Percentiles rank a stretch among this genome's conserved stretches.
These are phyloP conservation scores for Pulveroboletus ravenelii DNA, from an alignment of 768 basidiomycete genomes.

Conservation along the genomic window DNA sequence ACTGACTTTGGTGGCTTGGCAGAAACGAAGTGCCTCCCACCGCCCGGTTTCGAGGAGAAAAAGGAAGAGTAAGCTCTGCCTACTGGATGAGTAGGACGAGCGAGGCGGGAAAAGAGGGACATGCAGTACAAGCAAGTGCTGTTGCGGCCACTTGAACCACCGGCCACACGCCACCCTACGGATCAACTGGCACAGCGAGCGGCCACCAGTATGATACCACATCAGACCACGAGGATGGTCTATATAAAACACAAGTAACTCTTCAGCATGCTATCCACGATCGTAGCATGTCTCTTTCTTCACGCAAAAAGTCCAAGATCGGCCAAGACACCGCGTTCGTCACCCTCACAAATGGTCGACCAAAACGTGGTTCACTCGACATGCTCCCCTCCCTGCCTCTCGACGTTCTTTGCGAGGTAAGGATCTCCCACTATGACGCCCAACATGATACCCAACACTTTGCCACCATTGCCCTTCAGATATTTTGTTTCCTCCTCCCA, in stretches of 20 bases:
- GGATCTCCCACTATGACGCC: neutral
- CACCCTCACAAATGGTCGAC: neutral
- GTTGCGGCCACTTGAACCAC: neutral
- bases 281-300: conserved; percentile 2
- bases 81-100: conserved; percentile 43
- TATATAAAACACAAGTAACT: neutral
- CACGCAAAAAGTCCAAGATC: neutral
- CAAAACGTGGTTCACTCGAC: conserved; percentile 16
- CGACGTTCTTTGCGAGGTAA: conserved; percentile 28
- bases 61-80: conserved; percentile 70
- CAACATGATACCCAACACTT: neutral
- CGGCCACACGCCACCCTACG: conserved; percentile 1
- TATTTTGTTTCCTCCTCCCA: conserved; percentile 41
- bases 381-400: conserved; percentile 35
- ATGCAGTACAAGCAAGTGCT: conserved; percentile 28
- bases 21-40: conserved; percentile 69
- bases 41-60: conserved; percentile 75
- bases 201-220: neutral
- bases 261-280: neutral
- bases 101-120: conserved; percentile 48
- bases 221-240: neutral
- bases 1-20: conserved; percentile 57
- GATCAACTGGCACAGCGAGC: neutral
- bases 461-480: conserved; percentile 24
- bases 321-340: neutral